A percentile compares a stretch with the other conserved stretches of the same genome.
Evolutionary conservation across 306 rosid species (phyloP).

Genomic region (Malus orientalis): DNA sequence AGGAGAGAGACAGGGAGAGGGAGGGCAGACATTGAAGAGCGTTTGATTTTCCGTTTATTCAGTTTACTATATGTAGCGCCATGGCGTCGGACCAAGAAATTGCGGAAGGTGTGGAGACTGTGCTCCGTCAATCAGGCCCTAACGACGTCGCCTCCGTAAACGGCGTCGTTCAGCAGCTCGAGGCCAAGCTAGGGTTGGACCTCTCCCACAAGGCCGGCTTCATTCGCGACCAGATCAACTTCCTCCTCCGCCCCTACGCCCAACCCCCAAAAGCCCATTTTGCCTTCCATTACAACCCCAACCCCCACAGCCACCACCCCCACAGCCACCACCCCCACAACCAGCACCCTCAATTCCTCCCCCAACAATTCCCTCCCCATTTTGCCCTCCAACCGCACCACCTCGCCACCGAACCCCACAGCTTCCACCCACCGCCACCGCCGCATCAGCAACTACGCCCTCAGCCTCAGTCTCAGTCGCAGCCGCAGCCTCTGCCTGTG

Average conservation of each 20-base stretch:
- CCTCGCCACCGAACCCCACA: slow-evolving; percentile 22
- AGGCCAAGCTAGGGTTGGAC: slow-evolving; percentile 53
- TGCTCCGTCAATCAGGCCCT: slow-evolving; percentile 54
- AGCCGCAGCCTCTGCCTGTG: not conserved
- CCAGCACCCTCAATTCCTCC: slow-evolving; percentile 27
- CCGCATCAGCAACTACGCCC: slow-evolving; percentile 21
- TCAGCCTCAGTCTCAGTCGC: not conserved
- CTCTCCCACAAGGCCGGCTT: slow-evolving; percentile 58
- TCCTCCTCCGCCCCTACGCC: slow-evolving; percentile 51
- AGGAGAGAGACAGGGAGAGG: not conserved
- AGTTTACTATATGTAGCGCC: slow-evolving; percentile 42
- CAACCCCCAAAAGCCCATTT: slow-evolving; percentile 34
- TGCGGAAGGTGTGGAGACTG: slow-evolving; percentile 59
- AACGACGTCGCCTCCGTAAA: slow-evolving; percentile 45
- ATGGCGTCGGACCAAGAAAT: slow-evolving; percentile 75
- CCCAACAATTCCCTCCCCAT: slow-evolving; percentile 52
- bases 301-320: slow-evolving; percentile 1
- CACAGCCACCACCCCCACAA: slow-evolving; percentile 21
- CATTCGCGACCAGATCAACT: slow-evolving; percentile 70
- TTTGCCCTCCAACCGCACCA: slow-evolving; percentile 44
- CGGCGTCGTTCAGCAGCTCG: slow-evolving; percentile 65
- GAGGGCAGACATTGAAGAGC: slow-evolving; percentile 7
- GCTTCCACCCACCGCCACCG: slow-evolving; percentile 14
- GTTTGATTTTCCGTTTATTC: slow-evolving; percentile 47
- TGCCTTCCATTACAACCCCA: slow-evolving; percentile 18